Evolutionary conservation across 371 early-diverging fungal genomes (phyloP).

Genomic region (Conidiobolus incongruus): DNA sequence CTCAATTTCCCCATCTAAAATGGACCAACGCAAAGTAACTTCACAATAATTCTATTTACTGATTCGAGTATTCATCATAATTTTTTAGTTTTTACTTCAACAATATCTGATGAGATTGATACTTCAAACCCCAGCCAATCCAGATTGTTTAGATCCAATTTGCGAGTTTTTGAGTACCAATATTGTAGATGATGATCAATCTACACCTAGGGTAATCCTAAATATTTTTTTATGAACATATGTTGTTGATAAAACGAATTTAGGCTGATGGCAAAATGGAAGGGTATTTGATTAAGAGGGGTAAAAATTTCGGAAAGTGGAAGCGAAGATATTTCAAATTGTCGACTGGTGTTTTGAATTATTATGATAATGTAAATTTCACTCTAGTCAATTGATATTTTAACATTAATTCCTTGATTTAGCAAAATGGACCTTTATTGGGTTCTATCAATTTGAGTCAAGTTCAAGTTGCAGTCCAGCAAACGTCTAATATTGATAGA

Average conservation of each 20-base stretch:
- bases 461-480: slow-evolving; percentile 26
- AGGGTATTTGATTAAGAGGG: slow-evolving; percentile 31
- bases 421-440: slow-evolving; percentile 28
- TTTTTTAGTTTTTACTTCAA: slow-evolving; percentile 1
- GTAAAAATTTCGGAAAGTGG: slow-evolving; percentile 27
- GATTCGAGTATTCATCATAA: too few relatives aligned
- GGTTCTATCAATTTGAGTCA: slow-evolving; percentile 22
- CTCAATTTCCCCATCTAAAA: slow-evolving; percentile 36
- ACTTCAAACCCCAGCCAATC: background rate
- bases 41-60: too few relatives aligned
- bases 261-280: slow-evolving; percentile 27
- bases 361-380: slow-evolving; percentile 33
- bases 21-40: slow-evolving; percentile 33
- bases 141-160: background rate
- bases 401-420: slow-evolving; percentile 1
- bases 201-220: background rate
- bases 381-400: background rate
- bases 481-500: slow-evolving; percentile 10
- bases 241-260: background rate
- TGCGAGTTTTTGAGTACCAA: background rate
- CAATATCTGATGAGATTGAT: background rate
- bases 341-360: slow-evolving; percentile 33
- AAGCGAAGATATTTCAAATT: slow-evolving; percentile 51
- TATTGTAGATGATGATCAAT: too few relatives aligned
- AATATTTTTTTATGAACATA: too few relatives aligned